Conservation (phyloP, 371 early-diverging fungal genomes). For the Apophysomyces ossiformis region DNA sequence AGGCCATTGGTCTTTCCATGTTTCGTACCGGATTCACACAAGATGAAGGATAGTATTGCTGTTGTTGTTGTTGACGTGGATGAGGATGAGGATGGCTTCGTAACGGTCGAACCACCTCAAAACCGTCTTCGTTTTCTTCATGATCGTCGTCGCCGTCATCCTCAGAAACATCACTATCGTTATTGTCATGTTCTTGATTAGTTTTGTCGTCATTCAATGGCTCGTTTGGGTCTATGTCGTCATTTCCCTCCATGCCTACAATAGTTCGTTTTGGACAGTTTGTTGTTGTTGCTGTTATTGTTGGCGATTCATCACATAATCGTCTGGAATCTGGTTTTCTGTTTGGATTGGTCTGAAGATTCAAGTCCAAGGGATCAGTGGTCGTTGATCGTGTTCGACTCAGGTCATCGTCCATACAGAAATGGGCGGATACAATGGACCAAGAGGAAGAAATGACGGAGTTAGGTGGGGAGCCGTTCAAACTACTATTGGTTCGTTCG, state of each 20-base stretch:
- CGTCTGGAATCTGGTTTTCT: neutral
- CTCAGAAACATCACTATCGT: neutral
- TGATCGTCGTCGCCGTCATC: neutral
- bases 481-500: conserved; percentile 1
- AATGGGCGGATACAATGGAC: neutral
- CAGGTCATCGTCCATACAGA: conserved; percentile 3
- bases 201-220: too few relatives aligned
- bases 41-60: neutral
- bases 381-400: neutral
- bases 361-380: neutral
- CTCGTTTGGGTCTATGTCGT: too few relatives aligned
- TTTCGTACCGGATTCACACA: too few relatives aligned
- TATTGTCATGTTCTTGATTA: neutral
- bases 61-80: neutral
- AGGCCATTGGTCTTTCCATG: too few relatives aligned
- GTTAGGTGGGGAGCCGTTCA: neutral
- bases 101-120: neutral
- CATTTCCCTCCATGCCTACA: neutral
- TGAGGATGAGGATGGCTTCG: neutral
- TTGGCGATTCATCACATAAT: neutral
- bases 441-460: conserved; percentile 4
- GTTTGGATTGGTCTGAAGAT: neutral
- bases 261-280: neutral
- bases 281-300: neutral
- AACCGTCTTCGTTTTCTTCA: neutral